phyloP scores from a whole-genome alignment of 202 grass and related monocot species.

The Carex arenaria region DNA sequence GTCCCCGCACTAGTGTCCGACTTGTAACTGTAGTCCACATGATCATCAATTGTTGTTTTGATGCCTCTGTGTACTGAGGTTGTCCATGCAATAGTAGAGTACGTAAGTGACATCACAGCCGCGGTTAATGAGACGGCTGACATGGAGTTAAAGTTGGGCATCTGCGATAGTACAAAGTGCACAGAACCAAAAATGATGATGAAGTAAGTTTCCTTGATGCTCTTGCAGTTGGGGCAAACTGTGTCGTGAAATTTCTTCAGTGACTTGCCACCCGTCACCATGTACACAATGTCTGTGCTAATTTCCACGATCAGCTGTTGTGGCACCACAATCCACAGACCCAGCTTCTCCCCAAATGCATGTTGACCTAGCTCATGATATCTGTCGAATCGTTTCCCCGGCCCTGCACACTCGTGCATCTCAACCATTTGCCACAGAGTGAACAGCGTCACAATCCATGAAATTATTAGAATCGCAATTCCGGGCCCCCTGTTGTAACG shows the following conservation, averaged over 20 bases:
- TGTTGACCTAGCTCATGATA: slow-evolving; percentile 54
- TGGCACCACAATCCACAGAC: slow-evolving; percentile 40
- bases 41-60: background rate
- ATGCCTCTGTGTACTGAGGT: slow-evolving; percentile 58
- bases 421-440: slow-evolving; percentile 55
- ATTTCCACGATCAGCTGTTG: slow-evolving; percentile 38
- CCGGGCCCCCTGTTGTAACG: slow-evolving; percentile 39
- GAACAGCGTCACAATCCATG: slow-evolving; percentile 41
- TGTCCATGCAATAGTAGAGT: slow-evolving; percentile 68
- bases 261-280: slow-evolving; percentile 42
- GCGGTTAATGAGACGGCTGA: slow-evolving; percentile 27
- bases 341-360: slow-evolving; percentile 34
- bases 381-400: slow-evolving; percentile 43
- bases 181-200: slow-evolving; percentile 32
- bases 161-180: slow-evolving; percentile 30
- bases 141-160: slow-evolving; percentile 42
- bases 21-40: slow-evolving; percentile 26
- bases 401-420: slow-evolving; percentile 40
- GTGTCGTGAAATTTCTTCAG: slow-evolving; percentile 31
- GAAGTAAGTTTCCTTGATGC: slow-evolving; percentile 30
- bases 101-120: slow-evolving; percentile 34
- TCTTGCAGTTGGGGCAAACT: background rate
- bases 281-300: slow-evolving; percentile 36
- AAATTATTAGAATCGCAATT: slow-evolving; percentile 24
- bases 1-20: background rate